Evolutionary conservation across 805 yeast genomes (phyloP).

Genomic region (Metschnikowia lochheadii): DNA sequence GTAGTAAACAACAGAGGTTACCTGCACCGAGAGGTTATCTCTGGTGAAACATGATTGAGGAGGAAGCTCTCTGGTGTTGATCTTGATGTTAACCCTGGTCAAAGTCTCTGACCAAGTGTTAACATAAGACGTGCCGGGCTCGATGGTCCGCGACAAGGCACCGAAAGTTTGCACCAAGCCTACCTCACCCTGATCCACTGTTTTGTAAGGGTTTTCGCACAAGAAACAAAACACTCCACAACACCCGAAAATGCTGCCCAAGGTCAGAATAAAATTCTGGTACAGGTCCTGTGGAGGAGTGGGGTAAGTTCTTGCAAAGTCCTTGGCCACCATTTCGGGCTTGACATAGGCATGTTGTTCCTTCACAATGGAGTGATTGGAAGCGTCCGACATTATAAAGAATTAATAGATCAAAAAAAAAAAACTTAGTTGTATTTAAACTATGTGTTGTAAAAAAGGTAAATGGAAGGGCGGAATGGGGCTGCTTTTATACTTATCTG

Average conservation of each 20-base stretch:
- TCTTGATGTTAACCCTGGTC: conserved; percentile 47
- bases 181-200: conserved; percentile 63
- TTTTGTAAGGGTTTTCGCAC: conserved; percentile 57
- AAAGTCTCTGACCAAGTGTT: conserved; percentile 62
- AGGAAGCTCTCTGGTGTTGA: conserved; percentile 60
- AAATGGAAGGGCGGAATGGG: too few relatives aligned
- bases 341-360: conserved; percentile 17
- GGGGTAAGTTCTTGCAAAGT: conserved; percentile 39
- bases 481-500: too few relatives aligned
- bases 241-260: conserved; percentile 49
- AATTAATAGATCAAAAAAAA: too few relatives aligned
- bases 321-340: conserved; percentile 40
- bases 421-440: too few relatives aligned
- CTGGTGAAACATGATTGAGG: conserved; percentile 67
- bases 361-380: conserved; percentile 9
- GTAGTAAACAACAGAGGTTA: conserved; percentile 65
- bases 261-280: conserved; percentile 33
- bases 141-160: conserved; percentile 58
- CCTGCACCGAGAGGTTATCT: conserved; percentile 59
- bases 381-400: not conserved
- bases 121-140: conserved; percentile 64
- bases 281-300: conserved; percentile 40
- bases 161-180: conserved; percentile 68
- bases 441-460: too few relatives aligned
- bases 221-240: conserved; percentile 54